Conservation (phyloP, 371 early-diverging fungal species). For the Synchytrium microbalum region DNA sequence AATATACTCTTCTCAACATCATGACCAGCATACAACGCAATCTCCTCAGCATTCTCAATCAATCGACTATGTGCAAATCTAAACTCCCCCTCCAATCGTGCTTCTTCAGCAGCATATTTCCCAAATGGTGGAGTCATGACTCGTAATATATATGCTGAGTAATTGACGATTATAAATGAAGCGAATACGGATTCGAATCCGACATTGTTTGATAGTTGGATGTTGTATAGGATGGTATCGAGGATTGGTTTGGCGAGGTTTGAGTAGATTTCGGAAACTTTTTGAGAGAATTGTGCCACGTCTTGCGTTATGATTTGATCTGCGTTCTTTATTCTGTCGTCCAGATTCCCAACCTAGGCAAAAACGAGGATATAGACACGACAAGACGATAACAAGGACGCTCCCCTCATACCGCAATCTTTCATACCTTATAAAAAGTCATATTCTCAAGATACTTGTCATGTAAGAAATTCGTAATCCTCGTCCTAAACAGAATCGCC, state of each 20-base stretch:
- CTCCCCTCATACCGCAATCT: background rate
- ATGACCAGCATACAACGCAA: conserved; percentile 76
- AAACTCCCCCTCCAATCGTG: conserved; percentile 82
- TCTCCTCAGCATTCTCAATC: conserved; percentile 84
- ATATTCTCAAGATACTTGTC: conserved; percentile 67
- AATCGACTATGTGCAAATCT: conserved; percentile 74
- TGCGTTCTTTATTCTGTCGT: conserved; percentile 73
- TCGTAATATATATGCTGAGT: conserved; percentile 62
- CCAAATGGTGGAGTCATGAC: conserved; percentile 79
- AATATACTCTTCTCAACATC: conserved; percentile 65
- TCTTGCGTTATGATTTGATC: conserved; percentile 86
- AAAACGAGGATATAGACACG: background rate
- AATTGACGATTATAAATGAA: conserved; percentile 57
- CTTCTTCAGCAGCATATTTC: conserved; percentile 72
- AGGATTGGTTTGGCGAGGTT: conserved; percentile 79
- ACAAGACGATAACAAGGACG: background rate
- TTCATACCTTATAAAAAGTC: conserved; percentile 64
- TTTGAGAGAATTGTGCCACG: conserved; percentile 74
- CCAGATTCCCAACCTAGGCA: conserved; percentile 53
- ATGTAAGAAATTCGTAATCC: conserved; percentile 71
- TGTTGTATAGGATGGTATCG: conserved; percentile 78
- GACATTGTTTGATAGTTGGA: conserved; percentile 68
- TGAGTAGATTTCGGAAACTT: conserved; percentile 54
- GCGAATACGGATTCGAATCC: conserved; percentile 64
- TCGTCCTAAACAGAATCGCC: conserved; percentile 77